These are phyloP conservation scores for Carnegiea gigantea DNA, from an alignment of 179 eudicot genomes.

Conservation along the genomic window DNA sequence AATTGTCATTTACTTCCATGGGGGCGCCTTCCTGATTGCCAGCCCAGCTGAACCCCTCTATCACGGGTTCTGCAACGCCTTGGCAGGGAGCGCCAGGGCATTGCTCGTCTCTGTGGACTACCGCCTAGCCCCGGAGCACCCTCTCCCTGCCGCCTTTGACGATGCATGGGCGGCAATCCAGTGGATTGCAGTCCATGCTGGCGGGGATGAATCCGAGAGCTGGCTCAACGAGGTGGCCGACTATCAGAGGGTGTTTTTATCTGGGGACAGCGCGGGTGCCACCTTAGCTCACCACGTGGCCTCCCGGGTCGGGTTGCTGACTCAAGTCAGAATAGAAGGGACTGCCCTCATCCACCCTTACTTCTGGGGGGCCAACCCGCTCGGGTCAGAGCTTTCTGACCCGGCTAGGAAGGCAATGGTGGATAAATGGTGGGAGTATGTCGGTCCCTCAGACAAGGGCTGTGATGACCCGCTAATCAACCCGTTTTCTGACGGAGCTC, in stretches of 20 bases:
- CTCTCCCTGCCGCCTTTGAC: slow-evolving; percentile 42
- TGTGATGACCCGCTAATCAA: slow-evolving; percentile 48
- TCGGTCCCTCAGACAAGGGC: slow-evolving; percentile 39
- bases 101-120: slow-evolving; percentile 50
- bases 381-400: slow-evolving; percentile 17
- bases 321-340: slow-evolving; percentile 25
- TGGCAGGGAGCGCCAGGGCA: slow-evolving; percentile 23
- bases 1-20: slow-evolving; percentile 54
- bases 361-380: slow-evolving; percentile 41
- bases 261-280: slow-evolving; percentile 64
- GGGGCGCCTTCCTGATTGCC: slow-evolving; percentile 52
- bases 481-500: slow-evolving; percentile 35
- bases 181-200: slow-evolving; percentile 45
- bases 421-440: slow-evolving; percentile 45
- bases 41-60: slow-evolving; percentile 34
- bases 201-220: slow-evolving; percentile 20
- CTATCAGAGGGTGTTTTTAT: slow-evolving; percentile 37
- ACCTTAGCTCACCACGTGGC: slow-evolving; percentile 44
- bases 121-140: slow-evolving; percentile 59
- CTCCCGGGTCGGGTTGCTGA: slow-evolving; percentile 24
- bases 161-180: slow-evolving; percentile 51
- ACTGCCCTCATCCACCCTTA: slow-evolving; percentile 34
- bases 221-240: slow-evolving; percentile 47
- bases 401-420: slow-evolving; percentile 28
- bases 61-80: slow-evolving; percentile 30